phyloP scores from a whole-genome alignment of 768 basidiomycete species.

The Serpula lacrymans region DNA sequence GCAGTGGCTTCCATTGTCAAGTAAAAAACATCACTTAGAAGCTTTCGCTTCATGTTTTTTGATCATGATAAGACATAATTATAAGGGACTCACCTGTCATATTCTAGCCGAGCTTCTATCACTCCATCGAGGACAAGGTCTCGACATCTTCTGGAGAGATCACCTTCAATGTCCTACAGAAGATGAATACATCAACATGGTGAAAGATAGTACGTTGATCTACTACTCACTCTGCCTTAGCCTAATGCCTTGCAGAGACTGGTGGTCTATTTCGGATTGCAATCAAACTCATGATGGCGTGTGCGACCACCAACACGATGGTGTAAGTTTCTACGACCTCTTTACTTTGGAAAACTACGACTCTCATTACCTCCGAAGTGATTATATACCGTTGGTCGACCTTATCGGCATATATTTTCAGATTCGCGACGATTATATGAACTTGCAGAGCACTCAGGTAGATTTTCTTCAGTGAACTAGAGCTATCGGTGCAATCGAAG shows the following conservation, averaged over 20 bases:
- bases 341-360: not conserved
- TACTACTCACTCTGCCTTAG: not conserved
- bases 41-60: too few relatives aligned
- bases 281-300: conserved; percentile 94
- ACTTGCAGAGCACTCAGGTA: conserved; percentile 23
- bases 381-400: conserved; percentile 56
- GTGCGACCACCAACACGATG: conserved; percentile 54
- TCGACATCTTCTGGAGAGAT: conserved; percentile 93
- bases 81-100: not conserved
- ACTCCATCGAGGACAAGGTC: conserved; percentile 90
- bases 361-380: conserved; percentile 24
- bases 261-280: conserved; percentile 90
- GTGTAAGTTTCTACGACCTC: conserved; percentile 40
- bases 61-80: too few relatives aligned
- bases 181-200: conserved; percentile 94
- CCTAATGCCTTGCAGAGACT: conserved; percentile 61
- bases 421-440: conserved; percentile 55
- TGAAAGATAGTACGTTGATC: conserved; percentile 74
- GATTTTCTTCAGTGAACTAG: not conserved
- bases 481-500: too few relatives aligned
- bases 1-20: too few relatives aligned
- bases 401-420: conserved; percentile 58
- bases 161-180: conserved; percentile 87
- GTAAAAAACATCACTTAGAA: too few relatives aligned
- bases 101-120: conserved; percentile 64